Evolutionary conservation across 345 rosid genomes (phyloP).

Genomic region (Rhizophora apiculata): DNA sequence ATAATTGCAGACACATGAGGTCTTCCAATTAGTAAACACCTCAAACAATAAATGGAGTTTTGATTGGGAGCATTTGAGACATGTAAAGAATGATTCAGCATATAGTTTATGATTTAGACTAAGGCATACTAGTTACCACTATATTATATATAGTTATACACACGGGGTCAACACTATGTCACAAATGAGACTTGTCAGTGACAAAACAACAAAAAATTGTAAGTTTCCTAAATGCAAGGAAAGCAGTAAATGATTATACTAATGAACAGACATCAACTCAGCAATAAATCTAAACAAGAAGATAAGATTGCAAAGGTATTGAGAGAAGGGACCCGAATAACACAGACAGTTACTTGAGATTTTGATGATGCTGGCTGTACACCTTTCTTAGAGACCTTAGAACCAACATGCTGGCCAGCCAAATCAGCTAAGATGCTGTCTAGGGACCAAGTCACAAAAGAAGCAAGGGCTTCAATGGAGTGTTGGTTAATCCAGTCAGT

Average conservation of each 20-base stretch:
- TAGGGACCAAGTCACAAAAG: slow-evolving; percentile 60
- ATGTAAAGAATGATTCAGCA: too few species aligned
- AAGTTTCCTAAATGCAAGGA: neutral
- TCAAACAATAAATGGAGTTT: too few species aligned
- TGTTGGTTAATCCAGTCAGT: slow-evolving; percentile 69
- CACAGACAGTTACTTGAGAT: slow-evolving; percentile 41
- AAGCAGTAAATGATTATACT: neutral
- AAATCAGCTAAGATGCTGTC: slow-evolving; percentile 61
- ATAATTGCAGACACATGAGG: too few species aligned
- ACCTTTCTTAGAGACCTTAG: slow-evolving; percentile 55
- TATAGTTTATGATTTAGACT: too few species aligned
- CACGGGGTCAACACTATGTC: too few species aligned
- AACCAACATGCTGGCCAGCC: slow-evolving; percentile 44
- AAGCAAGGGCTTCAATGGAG: slow-evolving; percentile 53
- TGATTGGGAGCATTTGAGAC: too few species aligned
- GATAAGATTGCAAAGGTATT: neutral
- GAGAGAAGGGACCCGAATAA: neutral
- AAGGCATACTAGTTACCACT: too few species aligned
- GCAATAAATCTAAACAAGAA: neutral
- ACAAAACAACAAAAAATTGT: neutral
- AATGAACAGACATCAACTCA: neutral
- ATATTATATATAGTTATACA: too few species aligned
- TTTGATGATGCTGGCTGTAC: slow-evolving; percentile 44
- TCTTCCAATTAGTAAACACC: too few species aligned
- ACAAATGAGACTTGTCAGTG: neutral